Percentiles rank a stretch among this genome's conserved stretches.
Evolutionary conservation across 1,139 yeast species (phyloP).

Genomic region (Zygotorulaspora mrakii): DNA sequence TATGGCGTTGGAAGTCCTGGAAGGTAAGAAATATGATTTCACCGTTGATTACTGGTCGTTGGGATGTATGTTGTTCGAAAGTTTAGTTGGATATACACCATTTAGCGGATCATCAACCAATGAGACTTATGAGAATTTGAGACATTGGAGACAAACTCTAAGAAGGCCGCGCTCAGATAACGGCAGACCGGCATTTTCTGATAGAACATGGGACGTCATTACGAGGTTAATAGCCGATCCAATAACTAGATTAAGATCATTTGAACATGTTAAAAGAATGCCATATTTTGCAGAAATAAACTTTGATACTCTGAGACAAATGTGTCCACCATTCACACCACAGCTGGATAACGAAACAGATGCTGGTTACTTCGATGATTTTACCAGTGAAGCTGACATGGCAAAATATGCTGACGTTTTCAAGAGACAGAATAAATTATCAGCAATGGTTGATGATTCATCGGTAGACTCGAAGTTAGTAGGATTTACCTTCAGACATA

Average conservation of each 20-base stretch:
- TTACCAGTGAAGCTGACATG: slow-evolving; percentile 95
- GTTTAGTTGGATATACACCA: slow-evolving; percentile 94
- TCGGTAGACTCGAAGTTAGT: slow-evolving; percentile 72
- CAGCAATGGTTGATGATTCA: slow-evolving; percentile 68
- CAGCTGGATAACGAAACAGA: slow-evolving; percentile 95
- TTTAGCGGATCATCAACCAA: slow-evolving; percentile 91
- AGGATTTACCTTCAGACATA: slow-evolving; percentile 93
- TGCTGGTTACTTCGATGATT: slow-evolving; percentile 98
- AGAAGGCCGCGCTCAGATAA: slow-evolving; percentile 89
- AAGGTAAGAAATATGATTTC: slow-evolving; percentile 89
- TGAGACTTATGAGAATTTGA: slow-evolving; percentile 90
- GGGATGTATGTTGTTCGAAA: slow-evolving; percentile 92
- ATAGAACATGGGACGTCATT: slow-evolving; percentile 92
- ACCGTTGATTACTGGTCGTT: slow-evolving; percentile 99
- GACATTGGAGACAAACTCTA: slow-evolving; percentile 86
- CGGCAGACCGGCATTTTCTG: slow-evolving; percentile 89
- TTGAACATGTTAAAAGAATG: slow-evolving; percentile 76
- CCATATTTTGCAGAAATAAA: slow-evolving; percentile 80
- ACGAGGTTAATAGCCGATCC: slow-evolving; percentile 78
- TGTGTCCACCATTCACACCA: slow-evolving; percentile 92
- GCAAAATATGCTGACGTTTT: slow-evolving; percentile 95
- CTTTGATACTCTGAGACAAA: slow-evolving; percentile 65
- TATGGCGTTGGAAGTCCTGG: slow-evolving; percentile 96
- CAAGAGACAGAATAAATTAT: slow-evolving; percentile 82
- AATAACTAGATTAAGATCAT: slow-evolving; percentile 64